phyloP scores from a whole-genome alignment of 2,329 filamentous ascomycete species.

The Cadophora sp. region DNA sequence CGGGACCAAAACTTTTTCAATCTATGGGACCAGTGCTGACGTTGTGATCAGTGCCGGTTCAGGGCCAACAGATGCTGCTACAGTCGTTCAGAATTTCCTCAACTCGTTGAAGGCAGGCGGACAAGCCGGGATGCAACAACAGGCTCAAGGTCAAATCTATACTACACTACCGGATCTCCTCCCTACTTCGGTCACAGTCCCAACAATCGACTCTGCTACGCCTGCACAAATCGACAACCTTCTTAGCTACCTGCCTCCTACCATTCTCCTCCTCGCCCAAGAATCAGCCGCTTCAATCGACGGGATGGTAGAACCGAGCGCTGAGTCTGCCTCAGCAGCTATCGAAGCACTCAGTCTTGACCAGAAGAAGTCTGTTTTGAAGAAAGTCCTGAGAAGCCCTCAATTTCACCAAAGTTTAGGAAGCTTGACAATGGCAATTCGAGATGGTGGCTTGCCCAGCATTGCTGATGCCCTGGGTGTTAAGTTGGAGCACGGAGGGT shows the following conservation, averaged over 20 bases:
- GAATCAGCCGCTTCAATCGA: constrained; percentile 64
- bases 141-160: constrained; percentile 68
- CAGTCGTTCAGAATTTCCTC: constrained; percentile 87
- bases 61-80: constrained; percentile 70
- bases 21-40: constrained; percentile 50
- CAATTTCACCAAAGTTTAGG: constrained; percentile 89
- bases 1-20: constrained; percentile 10
- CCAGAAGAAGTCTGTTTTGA: constrained; percentile 82
- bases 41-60: constrained; percentile 61
- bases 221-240: constrained; percentile 76
- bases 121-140: constrained; percentile 46
- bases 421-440: constrained; percentile 84
- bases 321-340: constrained; percentile 73
- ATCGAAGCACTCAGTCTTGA: constrained; percentile 73
- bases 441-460: constrained; percentile 89
- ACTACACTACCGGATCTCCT: constrained; percentile 89
- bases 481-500: constrained; percentile 83
- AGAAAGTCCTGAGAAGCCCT: constrained; percentile 83
- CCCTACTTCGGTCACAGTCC: constrained; percentile 76
- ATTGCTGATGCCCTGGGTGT: constrained; percentile 87
- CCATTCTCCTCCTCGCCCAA: constrained; percentile 78
- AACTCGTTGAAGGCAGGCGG: constrained; percentile 72
- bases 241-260: constrained; percentile 78
- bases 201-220: constrained; percentile 66
- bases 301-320: constrained; percentile 68